Conservation (phyloP, 1,139 yeast species). For the Yamadazyma sp. region DNA sequence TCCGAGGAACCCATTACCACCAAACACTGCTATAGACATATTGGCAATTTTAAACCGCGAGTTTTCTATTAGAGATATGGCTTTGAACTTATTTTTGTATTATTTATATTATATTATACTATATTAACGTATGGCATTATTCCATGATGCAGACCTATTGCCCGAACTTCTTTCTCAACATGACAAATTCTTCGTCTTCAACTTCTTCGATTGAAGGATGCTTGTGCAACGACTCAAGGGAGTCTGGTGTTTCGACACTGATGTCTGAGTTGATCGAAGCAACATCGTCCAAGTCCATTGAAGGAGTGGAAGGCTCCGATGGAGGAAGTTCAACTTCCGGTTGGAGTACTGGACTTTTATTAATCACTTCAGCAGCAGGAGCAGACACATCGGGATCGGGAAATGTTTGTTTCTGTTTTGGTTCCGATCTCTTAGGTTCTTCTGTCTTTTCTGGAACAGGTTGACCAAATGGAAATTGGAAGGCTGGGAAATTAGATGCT, state of each 20-base stretch:
- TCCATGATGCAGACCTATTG: constrained; percentile 14
- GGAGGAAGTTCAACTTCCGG: constrained; percentile 15
- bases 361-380: constrained; percentile 16
- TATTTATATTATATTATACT: not conserved
- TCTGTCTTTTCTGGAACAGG: not conserved
- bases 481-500: not conserved
- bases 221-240: constrained; percentile 16
- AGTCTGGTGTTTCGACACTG: constrained; percentile 19
- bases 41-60: too few relatives aligned
- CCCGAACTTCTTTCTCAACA: constrained; percentile 42
- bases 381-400: constrained; percentile 8
- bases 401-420: constrained; percentile 1
- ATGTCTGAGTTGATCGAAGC: constrained; percentile 58
- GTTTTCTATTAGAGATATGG: too few relatives aligned
- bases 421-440: constrained; percentile 1
- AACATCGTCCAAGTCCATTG: constrained; percentile 42
- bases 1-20: constrained; percentile 85
- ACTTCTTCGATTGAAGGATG: constrained; percentile 42
- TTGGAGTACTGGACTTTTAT: constrained; percentile 8
- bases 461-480: constrained; percentile 1
- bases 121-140: not conserved
- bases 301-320: constrained; percentile 8
- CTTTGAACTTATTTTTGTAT: not conserved
- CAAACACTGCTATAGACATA: constrained; percentile 61
- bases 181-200: constrained; percentile 46